A percentile compares a stretch with the other conserved stretches of the same genome.
Evolutionary conservation across 441 rosid species (phyloP).

Genomic region (Erodium texanum): DNA sequence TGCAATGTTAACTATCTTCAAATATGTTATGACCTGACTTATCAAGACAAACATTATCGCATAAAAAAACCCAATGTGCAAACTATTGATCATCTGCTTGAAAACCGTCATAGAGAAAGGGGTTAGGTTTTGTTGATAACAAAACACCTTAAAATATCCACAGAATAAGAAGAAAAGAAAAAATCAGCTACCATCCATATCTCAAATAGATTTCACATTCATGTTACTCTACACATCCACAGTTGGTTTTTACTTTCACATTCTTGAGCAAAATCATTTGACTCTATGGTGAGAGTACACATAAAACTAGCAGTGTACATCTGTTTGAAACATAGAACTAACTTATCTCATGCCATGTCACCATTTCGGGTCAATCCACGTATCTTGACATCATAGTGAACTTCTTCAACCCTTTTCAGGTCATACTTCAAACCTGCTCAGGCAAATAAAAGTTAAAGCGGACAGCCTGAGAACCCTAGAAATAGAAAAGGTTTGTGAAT

Average conservation of each 20-base stretch:
- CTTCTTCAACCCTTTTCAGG: background rate
- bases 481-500: background rate
- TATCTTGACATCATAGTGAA: constrained; percentile 1
- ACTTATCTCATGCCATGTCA: background rate
- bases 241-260: background rate
- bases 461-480: background rate
- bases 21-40: too few species aligned
- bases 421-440: constrained; percentile 1
- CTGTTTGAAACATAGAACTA: background rate
- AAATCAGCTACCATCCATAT: too few species aligned
- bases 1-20: too few species aligned
- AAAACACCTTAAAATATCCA: background rate
- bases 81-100: too few species aligned
- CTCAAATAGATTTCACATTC: background rate
- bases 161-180: too few species aligned
- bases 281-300: background rate
- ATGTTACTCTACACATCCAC: background rate
- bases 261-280: background rate
- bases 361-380: background rate
- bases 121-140: too few species aligned
- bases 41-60: too few species aligned
- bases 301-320: background rate
- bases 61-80: too few species aligned
- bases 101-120: too few species aligned
- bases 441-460: background rate